Conservation (phyloP, 2,329 filamentous ascomycete species). For the Xylariaceae sp. region DNA sequence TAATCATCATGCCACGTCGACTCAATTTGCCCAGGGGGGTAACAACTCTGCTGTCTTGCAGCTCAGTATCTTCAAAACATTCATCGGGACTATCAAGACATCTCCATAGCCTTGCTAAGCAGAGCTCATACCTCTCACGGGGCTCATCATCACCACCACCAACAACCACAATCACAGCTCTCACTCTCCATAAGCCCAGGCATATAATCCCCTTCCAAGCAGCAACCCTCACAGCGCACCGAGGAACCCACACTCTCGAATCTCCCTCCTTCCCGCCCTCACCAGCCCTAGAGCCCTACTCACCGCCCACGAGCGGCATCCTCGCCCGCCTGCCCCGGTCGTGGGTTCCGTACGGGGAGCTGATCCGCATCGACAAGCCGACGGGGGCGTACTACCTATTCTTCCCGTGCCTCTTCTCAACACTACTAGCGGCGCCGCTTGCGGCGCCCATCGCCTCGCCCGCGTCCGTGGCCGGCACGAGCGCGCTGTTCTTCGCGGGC, state of each 20-base stretch:
- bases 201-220: conserved; percentile 16
- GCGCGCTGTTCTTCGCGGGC: conserved; percentile 72
- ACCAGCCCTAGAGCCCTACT: conserved; percentile 50
- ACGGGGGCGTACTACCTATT: conserved; percentile 83
- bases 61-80: neutral
- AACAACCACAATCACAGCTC: no score
- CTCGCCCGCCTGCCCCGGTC: conserved; percentile 69
- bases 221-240: neutral
- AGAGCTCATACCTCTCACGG: conserved; percentile 2
- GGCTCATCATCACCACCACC: conserved; percentile 4
- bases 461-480: conserved; percentile 66
- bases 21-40: conserved; percentile 4
- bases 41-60: conserved; percentile 1
- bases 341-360: conserved; percentile 79
- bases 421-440: conserved; percentile 76
- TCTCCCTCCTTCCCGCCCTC: conserved; percentile 23
- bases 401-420: conserved; percentile 84
- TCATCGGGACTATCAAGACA: conserved; percentile 8
- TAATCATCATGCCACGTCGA: conserved; percentile 12
- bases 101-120: conserved; percentile 13
- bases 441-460: conserved; percentile 61
- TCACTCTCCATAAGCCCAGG: conserved; percentile 24
- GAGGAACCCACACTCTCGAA: conserved; percentile 31
- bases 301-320: conserved; percentile 71
- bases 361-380: conserved; percentile 80